Base-by-base conservation (phyloP, 1,284 basidiomycete species). In the Leucoagaricus sp. region DNA sequence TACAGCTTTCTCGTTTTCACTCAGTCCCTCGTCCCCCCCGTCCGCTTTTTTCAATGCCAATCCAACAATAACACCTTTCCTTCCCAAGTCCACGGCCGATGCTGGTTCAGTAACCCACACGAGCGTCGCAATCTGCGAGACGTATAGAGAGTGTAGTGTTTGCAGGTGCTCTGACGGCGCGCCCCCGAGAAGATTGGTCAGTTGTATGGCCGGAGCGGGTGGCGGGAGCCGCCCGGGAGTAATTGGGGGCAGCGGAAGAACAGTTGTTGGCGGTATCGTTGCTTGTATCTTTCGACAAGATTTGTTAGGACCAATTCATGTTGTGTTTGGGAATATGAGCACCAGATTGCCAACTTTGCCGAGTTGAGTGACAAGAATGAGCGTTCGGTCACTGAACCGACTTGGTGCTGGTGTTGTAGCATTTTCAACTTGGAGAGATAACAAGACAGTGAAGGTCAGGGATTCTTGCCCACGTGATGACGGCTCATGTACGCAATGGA, bases 261-360 rank as follows among this genome's bases (percentile, higher is more conserved):
- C 81, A 10, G 77, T 79, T 1, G 87, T 86, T 1, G 81, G 69
- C 3, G 93, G 89, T 23, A 95, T 80, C 3, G 85, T 83, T 23
- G 85, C 92, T 81, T 95, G 92, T 34, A 93, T 90, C 93, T 94
- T 60, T 55, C 58, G 25, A 63, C 46, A 51, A 53, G 44, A 36
- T 41, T 31, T 41, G 47, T 47, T 38, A 59, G 51, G 44, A 57
- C 41, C 29, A 41, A 28, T 34, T 58, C 26, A 40, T 48, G 42
- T 55, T 57, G 33, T 17, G 44, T 50, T 49, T 40, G 45, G 60
- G 53, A 49, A 55, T 29, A 31, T 36, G 33, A 75, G 67, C 67
- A 95, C 92, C 73, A 97, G 68, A 66, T 82, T 87, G 55, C 94
- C 94, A 12, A 96, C 86, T 82, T 93, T 94, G 28, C 91, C 91